Base-by-base conservation (phyloP, 257 asterid species). In the Plantago elongata region DNA sequence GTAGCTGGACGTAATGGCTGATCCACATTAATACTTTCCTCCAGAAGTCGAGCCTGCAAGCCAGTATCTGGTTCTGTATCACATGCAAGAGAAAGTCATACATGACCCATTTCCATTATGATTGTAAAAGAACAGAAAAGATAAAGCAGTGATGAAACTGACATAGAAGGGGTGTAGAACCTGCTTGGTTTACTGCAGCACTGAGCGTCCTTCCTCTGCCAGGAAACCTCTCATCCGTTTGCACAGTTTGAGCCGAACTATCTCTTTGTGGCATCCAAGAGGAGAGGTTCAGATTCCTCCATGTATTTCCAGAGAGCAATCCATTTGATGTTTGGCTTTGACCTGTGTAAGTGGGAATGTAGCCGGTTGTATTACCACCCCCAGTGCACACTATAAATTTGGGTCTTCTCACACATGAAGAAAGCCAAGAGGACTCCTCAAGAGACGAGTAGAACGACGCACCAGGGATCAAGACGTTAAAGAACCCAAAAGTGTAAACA, bases 251-350 rank as follows among this genome's bases (percentile, higher is more conserved):
- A 59, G 77, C 30, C 57, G 86, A 62, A 64, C 72, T 81, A 49
- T 67, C 93, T 71, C 96, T 77, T 44, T 73, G 96, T 63, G 93
- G 96, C 90, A 90, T 78, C 95, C 84, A 82, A 57, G 95, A 79
- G 65, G 90, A 80, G 9, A 85, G 66, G 71, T 81, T 85, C 76
- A 85, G 61, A 71, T 81, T 85, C 74, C 90, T 71, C 95, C 86
- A 87, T 60, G 76, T 54, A 72, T 72, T 78, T 74, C 85, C 85
- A 74, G 93, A 78, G 74, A 87, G 80, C 66, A 87, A 70, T 63
- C 89, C 90, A 77, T 92, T 90, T 57, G 97, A 69, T 46, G 84
- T 58, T 65, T 89, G 71, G 73, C 43, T 85, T 77, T 81, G 88
- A 74, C 75, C 68, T 34, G 89, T 62, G 65, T 83, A 74, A 9